Percentiles rank a stretch among this genome's conserved stretches.
phyloP scores from a whole-genome alignment of 2,329 filamentous ascomycete genomes.

The Pleoardoris graminearum region DNA sequence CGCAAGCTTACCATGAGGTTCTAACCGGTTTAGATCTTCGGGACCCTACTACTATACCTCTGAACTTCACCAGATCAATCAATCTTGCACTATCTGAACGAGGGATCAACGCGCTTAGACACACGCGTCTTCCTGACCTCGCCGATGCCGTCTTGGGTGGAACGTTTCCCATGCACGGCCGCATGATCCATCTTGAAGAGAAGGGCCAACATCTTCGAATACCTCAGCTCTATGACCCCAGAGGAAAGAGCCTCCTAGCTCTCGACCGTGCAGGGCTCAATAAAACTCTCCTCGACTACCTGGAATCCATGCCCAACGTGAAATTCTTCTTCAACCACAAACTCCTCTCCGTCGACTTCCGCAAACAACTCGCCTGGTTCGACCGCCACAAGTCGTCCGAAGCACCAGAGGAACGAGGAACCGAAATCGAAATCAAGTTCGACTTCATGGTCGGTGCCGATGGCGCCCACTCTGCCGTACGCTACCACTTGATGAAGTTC shows the following conservation, averaged over 20 bases:
- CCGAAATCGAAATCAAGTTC: conserved; percentile 81
- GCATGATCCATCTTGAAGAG: conserved; percentile 86
- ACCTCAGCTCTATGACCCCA: conserved; percentile 86
- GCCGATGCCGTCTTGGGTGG: conserved; percentile 73
- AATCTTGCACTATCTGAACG: conserved; percentile 93
- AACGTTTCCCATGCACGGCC: conserved; percentile 90
- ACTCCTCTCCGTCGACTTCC: conserved; percentile 86
- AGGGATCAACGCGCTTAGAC: conserved; percentile 83
- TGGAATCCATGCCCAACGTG: conserved; percentile 85
- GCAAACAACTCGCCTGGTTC: conserved; percentile 80
- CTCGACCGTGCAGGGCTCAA: conserved; percentile 86
- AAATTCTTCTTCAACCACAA: conserved; percentile 93
- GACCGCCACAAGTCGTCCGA: conserved; percentile 56
- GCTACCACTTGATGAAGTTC: conserved; percentile 96
- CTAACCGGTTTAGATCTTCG: conserved; percentile 71
- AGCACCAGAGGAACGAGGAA: conserved; percentile 23
- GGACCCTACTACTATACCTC: conserved; percentile 75
- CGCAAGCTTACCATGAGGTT: background rate
- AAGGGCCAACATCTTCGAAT: conserved; percentile 72
- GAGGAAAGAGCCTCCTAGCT: conserved; percentile 83
- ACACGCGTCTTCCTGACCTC: conserved; percentile 68
- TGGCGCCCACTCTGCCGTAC: conserved; percentile 87
- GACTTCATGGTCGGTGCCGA: conserved; percentile 94
- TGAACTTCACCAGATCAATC: conserved; percentile 99
- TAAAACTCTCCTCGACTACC: conserved; percentile 76